Conservation (phyloP, 306 rosid species). For the Malus sieversii region DNA sequence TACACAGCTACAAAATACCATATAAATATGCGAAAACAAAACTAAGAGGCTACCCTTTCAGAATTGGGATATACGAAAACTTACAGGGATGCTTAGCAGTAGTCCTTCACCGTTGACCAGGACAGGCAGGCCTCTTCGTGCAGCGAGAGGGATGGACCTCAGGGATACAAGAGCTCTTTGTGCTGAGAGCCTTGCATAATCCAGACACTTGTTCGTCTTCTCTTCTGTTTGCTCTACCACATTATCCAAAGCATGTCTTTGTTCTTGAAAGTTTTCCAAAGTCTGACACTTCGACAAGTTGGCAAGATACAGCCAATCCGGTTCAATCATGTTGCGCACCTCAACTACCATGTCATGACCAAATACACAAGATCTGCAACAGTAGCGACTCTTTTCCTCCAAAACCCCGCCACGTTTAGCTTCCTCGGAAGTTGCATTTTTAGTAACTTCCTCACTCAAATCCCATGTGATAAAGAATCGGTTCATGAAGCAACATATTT, state of each 20-base stretch:
- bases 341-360: conserved; percentile 20
- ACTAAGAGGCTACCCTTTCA: not conserved
- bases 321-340: conserved; percentile 72
- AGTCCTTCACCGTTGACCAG: conserved; percentile 57
- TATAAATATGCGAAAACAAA: not conserved
- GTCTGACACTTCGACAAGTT: conserved; percentile 35
- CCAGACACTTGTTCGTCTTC: conserved; percentile 30
- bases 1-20: not conserved
- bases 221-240: conserved; percentile 23
- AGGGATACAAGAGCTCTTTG: conserved; percentile 46
- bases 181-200: conserved; percentile 53
- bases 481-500: conserved; percentile 68
- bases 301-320: conserved; percentile 85
- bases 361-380: conserved; percentile 28
- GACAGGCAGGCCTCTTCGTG: conserved; percentile 81
- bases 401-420: conserved; percentile 15
- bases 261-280: conserved; percentile 21
- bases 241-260: not conserved
- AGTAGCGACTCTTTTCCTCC: conserved; percentile 12
- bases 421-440: conserved; percentile 18
- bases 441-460: conserved; percentile 26
- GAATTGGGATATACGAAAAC: not conserved
- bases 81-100: conserved; percentile 69
- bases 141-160: conserved; percentile 70
- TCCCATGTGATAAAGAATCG: conserved; percentile 67